Base-by-base conservation (phyloP, 1,284 basidiomycete species). In the Prillingera fragicola region DNA sequence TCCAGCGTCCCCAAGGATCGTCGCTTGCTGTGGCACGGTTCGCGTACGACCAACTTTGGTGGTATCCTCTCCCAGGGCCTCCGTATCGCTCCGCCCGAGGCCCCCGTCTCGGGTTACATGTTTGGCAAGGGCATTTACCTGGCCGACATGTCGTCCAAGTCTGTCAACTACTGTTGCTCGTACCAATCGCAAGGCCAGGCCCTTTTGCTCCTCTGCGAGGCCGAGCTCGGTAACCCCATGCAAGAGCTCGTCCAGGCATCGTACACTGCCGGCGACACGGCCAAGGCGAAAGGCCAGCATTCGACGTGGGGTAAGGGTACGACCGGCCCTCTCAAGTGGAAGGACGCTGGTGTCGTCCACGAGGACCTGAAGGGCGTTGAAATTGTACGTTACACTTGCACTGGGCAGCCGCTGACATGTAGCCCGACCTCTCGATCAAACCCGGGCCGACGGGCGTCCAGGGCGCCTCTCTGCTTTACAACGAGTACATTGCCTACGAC, bases 121-220 rank as follows among this genome's bases (percentile, higher is more conserved):
- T 82, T 82, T 56, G 81, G 81, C 40, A 82, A 82, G 66, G 81
- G 80, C 33, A 78, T 81, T 22, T 82, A 82, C 60, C 80, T 82
- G 43, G 80, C 80, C 10, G 80, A 83, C 52, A 80, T 81, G 77
- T 78, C 80, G 74, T 79, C 78, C 25, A 82, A 82, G 77, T 80
- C 79, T 21, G 80, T 79, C 19, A 75, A 75, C 48, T 82, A 81
- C 64, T 81, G 80, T 59, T 73, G 78, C 53, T 56, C 77, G 7
- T 43, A 74, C 21, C 27, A 47, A 8, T 49, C 49, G 4, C 42
- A 37, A 23, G 32, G 33, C 24, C 48, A 43, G 1, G 53, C 45
- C 12, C 41, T 55, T 3, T 49, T 55, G 1, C 46, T 55, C 5
- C 49, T 55, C 12, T 55, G 53, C 39, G 53, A 55, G 25, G 46